phyloP scores from a whole-genome alignment of 257 asterid species.

The Plantago major region DNA sequence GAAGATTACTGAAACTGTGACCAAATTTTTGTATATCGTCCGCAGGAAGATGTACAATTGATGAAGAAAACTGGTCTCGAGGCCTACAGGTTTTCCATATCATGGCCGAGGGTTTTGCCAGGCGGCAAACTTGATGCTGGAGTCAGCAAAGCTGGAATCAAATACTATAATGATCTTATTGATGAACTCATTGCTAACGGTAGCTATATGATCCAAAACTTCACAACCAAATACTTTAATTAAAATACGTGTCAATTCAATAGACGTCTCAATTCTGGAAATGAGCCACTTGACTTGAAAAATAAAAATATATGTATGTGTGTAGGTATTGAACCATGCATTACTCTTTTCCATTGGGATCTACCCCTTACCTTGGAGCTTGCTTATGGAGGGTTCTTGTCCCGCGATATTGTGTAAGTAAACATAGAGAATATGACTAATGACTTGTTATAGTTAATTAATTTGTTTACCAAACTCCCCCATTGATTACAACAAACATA shows the following conservation, averaged over 20 bases:
- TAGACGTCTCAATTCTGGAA: not conserved
- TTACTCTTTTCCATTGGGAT: constrained; percentile 37
- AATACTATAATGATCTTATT: constrained; percentile 25
- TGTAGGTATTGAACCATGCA: constrained; percentile 29
- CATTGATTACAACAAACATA: not conserved
- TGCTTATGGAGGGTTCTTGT: constrained; percentile 34
- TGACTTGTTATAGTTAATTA: not conserved
- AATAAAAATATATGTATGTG: not conserved
- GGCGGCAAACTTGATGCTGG: constrained; percentile 21
- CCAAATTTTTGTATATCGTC: not conserved
- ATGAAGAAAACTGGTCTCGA: constrained; percentile 3
- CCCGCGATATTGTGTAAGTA: constrained; percentile 29
- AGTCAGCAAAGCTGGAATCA: constrained; percentile 16
- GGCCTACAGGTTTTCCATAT: constrained; percentile 30
- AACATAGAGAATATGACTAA: too few species aligned
- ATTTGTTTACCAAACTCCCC: not conserved
- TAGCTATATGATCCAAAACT: not conserved
- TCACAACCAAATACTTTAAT: not conserved
- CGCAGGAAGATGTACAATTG: constrained; percentile 14
- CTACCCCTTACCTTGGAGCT: constrained; percentile 32
- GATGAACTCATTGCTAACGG: constrained; percentile 23
- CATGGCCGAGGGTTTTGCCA: constrained; percentile 30
- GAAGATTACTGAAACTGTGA: too few species aligned
- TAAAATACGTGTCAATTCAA: too few species aligned
- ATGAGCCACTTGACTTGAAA: not conserved